Percentiles rank a stretch among this genome's conserved stretches.
These are phyloP conservation scores for Aureobasidium mangrovei DNA, from an alignment of 2,329 filamentous ascomycete species.

Conservation along the genomic window DNA sequence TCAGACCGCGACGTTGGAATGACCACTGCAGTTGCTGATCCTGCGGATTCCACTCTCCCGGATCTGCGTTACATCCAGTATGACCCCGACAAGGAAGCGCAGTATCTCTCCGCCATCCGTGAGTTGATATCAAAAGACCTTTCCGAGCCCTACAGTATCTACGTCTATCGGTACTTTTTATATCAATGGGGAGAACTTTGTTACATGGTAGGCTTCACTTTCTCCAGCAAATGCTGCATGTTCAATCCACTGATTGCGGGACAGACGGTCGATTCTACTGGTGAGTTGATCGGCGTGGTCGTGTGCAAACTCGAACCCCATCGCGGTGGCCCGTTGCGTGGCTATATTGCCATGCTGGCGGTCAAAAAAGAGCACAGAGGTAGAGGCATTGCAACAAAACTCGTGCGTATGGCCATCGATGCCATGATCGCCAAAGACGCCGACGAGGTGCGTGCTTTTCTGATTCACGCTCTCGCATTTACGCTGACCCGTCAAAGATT, in stretches of 20 bases:
- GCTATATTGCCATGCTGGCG: constrained; percentile 99
- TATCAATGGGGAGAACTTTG: constrained; percentile 98
- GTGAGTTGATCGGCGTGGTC: constrained; percentile 75
- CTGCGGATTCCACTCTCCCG: constrained; percentile 17
- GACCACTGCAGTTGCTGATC: not conserved
- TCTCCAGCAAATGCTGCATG: not conserved
- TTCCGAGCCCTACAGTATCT: constrained; percentile 97
- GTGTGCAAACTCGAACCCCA: constrained; percentile 92
- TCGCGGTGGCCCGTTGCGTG: constrained; percentile 73
- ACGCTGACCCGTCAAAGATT: constrained; percentile 40
- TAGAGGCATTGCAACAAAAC: constrained; percentile 71
- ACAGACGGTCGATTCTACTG: constrained; percentile 15
- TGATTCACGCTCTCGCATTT: not conserved
- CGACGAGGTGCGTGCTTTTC: constrained; percentile 54
- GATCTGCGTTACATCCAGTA: constrained; percentile 39
- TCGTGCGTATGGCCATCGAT: constrained; percentile 86
- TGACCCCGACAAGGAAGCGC: constrained; percentile 48
- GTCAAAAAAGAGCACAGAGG: constrained; percentile 72
- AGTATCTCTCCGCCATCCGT: constrained; percentile 76
- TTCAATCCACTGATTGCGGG: not conserved
- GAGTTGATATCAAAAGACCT: constrained; percentile 91
- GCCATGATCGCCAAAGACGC: constrained; percentile 77
- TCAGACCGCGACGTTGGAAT: no score
- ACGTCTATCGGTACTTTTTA: constrained; percentile 96
- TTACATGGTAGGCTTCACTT: constrained; percentile 60